phyloP scores from a whole-genome alignment of 2,329 filamentous ascomycete genomes.

The Monosporascus sp. region DNA sequence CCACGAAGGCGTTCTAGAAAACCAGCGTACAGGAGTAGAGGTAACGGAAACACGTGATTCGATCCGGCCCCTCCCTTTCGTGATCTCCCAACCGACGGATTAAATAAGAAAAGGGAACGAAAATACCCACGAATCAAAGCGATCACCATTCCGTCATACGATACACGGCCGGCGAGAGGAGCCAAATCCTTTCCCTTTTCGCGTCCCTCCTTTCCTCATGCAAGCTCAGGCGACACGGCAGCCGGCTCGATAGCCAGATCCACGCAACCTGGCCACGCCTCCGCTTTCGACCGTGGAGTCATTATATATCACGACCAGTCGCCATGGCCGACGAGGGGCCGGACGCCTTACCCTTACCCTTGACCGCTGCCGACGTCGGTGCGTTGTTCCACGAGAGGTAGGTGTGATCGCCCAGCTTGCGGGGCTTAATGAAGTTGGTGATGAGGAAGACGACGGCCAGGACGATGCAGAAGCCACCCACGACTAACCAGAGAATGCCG shows the following conservation, averaged over 20 bases:
- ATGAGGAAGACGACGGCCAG: conserved; percentile 84
- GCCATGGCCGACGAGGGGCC: conserved; percentile 39
- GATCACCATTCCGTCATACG: background rate
- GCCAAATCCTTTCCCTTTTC: background rate
- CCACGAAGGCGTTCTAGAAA: too few relatives aligned
- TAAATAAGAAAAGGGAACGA: background rate
- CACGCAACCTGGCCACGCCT: too few relatives aligned
- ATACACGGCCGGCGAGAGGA: background rate
- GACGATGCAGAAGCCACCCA: conserved; percentile 87
- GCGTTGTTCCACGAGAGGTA: conserved; percentile 90
- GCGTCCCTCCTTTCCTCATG: background rate
- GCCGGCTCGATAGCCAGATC: background rate
- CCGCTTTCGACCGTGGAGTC: conserved; percentile 3
- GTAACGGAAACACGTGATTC: too few relatives aligned
- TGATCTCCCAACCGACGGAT: too few relatives aligned
- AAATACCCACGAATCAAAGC: background rate
- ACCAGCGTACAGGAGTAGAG: too few relatives aligned
- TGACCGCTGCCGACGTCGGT: conserved; percentile 31
- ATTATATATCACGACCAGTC: conserved; percentile 48
- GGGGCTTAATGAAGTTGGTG: conserved; percentile 86
- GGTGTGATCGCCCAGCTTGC: conserved; percentile 96
- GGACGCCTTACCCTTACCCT: conserved; percentile 34
- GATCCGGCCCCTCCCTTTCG: too few relatives aligned
- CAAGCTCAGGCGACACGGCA: background rate
- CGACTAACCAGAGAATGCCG: conserved; percentile 91